Evolutionary conservation across 2,329 filamentous ascomycete genomes (phyloP), one percentile per base, ranked within the genome.

Genomic region (Clarireedia hainanense): DNA sequence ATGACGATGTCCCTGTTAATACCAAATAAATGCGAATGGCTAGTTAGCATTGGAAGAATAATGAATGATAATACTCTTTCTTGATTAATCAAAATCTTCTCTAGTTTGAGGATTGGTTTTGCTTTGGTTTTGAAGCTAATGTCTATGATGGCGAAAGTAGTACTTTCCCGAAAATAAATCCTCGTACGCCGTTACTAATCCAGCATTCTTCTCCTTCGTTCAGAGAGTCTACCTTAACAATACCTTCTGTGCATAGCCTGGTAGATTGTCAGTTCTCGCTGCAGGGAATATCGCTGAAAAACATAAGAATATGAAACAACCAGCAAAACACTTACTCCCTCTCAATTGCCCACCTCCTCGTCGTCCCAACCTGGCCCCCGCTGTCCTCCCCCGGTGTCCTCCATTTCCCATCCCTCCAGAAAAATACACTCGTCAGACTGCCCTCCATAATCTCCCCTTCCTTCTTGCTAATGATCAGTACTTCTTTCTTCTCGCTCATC

Each of bases 161-260:
- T 5, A 69, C 46, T 51, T 60, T 73, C 0, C 79, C 80, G 56
- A 69, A 74, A 12, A 84, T 75, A 62, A 95, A 96, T 0, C 92
- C 92, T 61, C 87, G 80, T 1, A 92, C 86, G 0, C 88, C 91
- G 70, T 92, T 96, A 70, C 91, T 96, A 52, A 96, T 73, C 88
- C 90, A 95, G 59, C 91, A 87, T 52, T 85, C 78, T 69, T 96
- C 91, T 1, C 85, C 88, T 60, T 89, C 76, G 3, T 76, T 67
- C 12, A 96, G 69, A 6, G 83, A 83, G 12, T 77, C 72, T 2
- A 74, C 75, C n/a, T 69, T 70, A 15, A 96, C 75, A 3, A 74
- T 70, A 60, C 83, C 79, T 66, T 95, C 88, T 30, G 78, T 75
- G 52, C 81, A 91, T 46, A 94, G 72, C 0, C 72, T 73, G 57